Evolutionary conservation across 805 yeast genomes (phyloP), one percentile per base, ranked within the genome.

Genomic region (Starmerella vaccinii): DNA sequence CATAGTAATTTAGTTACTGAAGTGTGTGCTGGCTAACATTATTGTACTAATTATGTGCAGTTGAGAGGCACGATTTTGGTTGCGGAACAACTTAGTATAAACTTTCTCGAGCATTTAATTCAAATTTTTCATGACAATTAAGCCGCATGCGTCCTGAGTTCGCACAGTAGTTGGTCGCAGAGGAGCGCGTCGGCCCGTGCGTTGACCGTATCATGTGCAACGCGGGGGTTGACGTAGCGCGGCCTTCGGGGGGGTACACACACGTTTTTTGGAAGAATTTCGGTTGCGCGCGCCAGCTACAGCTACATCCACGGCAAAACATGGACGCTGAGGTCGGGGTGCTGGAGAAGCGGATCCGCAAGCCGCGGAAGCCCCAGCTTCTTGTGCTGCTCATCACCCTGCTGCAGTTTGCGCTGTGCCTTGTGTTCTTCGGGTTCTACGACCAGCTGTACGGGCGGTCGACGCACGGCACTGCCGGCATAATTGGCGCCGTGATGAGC

Each of bases 401-500:
- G 9, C 40, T 55, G 9, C 65, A 65, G 49, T 37, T 56, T 13
- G 56, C 49, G 2, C 48, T 60, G 12, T 60, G 59, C 10, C 49
- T 59, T 10, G 46, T 60, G 13, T 52, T 57, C 12, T 53, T 61
- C 30, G 50, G 56, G 18, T 51, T 54, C 34, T 64, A 60, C 49
- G 61, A 57, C 29, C 27, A 30, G 9, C 50, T 65, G 42, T 59
- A 56, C 42, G 42, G 43, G 10, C 49, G 49, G 44, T 59, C 65
- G 27, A 52, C 59, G 10, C 54, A 56, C 33, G 69, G 69, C 7
- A 59, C 66, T 3, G 62, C 68, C 7, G 66, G 65, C 1, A 50
- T 64, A 16, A 54, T 63, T 13, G 63, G 66, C 16, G 54, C 59
- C 5, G 52, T 58, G 7, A 53, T 65, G 49, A 57, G 66, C 19